These are phyloP conservation scores for Stentor roeselii DNA, from an alignment of 73 alveolate species.

Conservation along the genomic window DNA sequence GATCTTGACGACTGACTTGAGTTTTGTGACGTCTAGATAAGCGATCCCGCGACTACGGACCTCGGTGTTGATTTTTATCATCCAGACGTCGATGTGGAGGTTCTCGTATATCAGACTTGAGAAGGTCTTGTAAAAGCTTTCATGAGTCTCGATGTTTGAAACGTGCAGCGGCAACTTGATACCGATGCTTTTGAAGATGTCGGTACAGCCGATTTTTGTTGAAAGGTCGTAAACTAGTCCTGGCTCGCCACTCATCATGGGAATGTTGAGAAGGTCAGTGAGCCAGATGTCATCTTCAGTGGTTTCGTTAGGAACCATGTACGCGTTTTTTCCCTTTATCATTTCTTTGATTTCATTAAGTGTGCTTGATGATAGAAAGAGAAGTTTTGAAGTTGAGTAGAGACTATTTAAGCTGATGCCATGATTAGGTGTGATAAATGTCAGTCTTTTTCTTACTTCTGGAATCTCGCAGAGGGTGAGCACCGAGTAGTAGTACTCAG, in stretches of 20 bases:
- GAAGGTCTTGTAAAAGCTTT: constrained; percentile 82
- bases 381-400: constrained; percentile 79
- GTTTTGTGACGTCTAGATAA: constrained; percentile 74
- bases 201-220: constrained; percentile 94
- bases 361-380: constrained; percentile 89
- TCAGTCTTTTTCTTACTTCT: constrained; percentile 79
- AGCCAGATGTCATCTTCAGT: constrained; percentile 91
- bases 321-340: constrained; percentile 85
- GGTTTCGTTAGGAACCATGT: constrained; percentile 91
- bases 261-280: constrained; percentile 78
- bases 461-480: constrained; percentile 90
- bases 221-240: constrained; percentile 76
- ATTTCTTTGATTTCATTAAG: constrained; percentile 80
- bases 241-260: constrained; percentile 94
- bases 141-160: constrained; percentile 88
- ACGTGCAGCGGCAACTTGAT: constrained; percentile 91
- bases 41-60: constrained; percentile 97
- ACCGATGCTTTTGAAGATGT: constrained; percentile 87
- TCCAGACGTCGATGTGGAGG: constrained; percentile 90
- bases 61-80: constrained; percentile 96
- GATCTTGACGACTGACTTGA: constrained; percentile 66
- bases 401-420: constrained; percentile 72
- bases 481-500: constrained; percentile 80
- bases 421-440: constrained; percentile 86
- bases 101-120: constrained; percentile 88